These are phyloP conservation scores for Lizanozyma gosingica DNA, from an alignment of 1,139 yeast genomes.

Conservation along the genomic window DNA sequence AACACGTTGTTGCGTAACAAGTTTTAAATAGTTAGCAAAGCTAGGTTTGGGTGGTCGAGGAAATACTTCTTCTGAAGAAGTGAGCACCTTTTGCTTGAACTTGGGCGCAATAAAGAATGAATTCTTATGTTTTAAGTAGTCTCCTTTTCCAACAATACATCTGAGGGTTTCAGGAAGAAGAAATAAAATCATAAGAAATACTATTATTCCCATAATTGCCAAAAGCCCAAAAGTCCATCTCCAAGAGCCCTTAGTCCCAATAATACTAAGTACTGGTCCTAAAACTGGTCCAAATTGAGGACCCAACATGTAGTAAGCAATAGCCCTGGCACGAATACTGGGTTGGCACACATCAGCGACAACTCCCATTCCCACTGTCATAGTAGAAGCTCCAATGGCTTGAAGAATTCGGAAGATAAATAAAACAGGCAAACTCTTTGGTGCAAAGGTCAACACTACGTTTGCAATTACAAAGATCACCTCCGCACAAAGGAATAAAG, in stretches of 20 bases:
- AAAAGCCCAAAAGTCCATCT: conserved; percentile 51
- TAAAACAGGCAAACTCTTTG: conserved; percentile 36
- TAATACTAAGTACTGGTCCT: conserved; percentile 42
- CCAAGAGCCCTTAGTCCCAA: conserved; percentile 32
- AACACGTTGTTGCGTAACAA: conserved; percentile 37
- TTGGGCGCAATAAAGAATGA: conserved; percentile 20
- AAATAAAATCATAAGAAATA: conserved; percentile 28
- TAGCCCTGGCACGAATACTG: conserved; percentile 38
- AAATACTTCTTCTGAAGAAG: conserved; percentile 16
- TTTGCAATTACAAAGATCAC: conserved; percentile 37
- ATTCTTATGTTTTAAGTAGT: conserved; percentile 10
- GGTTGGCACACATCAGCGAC: conserved; percentile 45
- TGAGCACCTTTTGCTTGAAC: conserved; percentile 19
- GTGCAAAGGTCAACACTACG: conserved; percentile 38
- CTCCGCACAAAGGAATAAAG: conserved; percentile 38
- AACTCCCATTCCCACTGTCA: conserved; percentile 51
- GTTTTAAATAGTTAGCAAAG: conserved; percentile 23
- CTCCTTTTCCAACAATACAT: conserved; percentile 48
- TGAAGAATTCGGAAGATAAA: conserved; percentile 38
- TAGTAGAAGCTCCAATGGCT: conserved; percentile 49
- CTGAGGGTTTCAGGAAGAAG: conserved; percentile 48
- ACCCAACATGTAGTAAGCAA: conserved; percentile 49
- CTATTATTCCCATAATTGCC: conserved; percentile 33
- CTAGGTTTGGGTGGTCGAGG: conserved; percentile 45
- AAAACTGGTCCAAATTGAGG: conserved; percentile 52